These are phyloP conservation scores for Coffea humblotiana DNA, from an alignment of 305 asterid species.

Conservation along the genomic window DNA sequence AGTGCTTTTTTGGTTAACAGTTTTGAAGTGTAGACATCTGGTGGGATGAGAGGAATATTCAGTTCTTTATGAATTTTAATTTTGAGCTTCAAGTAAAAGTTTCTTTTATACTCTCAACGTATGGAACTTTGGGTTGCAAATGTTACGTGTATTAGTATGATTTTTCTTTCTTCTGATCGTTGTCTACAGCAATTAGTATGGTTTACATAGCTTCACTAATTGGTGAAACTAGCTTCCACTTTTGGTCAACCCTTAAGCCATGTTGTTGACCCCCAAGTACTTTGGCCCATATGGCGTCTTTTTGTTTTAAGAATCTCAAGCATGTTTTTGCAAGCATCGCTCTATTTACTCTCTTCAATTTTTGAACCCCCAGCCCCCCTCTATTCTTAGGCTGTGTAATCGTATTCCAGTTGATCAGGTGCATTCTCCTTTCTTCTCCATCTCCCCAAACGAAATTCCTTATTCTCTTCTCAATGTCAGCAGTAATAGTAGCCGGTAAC, in stretches of 20 bases:
- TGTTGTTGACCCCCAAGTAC: not conserved
- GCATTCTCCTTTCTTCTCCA: too few relatives aligned
- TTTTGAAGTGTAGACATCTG: conserved; percentile 1
- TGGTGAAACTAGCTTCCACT: not conserved
- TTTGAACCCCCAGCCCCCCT: too few relatives aligned
- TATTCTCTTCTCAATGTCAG: too few relatives aligned
- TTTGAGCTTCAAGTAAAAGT: conserved; percentile 8
- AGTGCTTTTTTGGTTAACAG: conserved; percentile 1
- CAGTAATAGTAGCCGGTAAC: too few relatives aligned
- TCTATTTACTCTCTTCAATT: too few relatives aligned
- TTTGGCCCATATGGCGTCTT: too few relatives aligned
- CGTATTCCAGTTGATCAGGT: too few relatives aligned
- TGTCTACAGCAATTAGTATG: not conserved
- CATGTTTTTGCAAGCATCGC: too few relatives aligned
- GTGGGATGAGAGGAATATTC: not conserved
- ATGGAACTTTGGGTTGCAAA: not conserved
- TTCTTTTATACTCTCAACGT: not conserved
- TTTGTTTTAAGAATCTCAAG: too few relatives aligned
- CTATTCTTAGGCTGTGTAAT: too few relatives aligned
- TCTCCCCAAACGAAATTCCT: too few relatives aligned
- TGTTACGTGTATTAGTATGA: not conserved
- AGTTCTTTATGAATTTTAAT: conserved; percentile 5
- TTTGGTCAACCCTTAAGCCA: not conserved
- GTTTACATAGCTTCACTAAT: too few relatives aligned
- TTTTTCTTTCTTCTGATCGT: not conserved